phyloP scores from a whole-genome alignment of 2,329 filamentous ascomycete species.

The Xylariaceae sp. region DNA sequence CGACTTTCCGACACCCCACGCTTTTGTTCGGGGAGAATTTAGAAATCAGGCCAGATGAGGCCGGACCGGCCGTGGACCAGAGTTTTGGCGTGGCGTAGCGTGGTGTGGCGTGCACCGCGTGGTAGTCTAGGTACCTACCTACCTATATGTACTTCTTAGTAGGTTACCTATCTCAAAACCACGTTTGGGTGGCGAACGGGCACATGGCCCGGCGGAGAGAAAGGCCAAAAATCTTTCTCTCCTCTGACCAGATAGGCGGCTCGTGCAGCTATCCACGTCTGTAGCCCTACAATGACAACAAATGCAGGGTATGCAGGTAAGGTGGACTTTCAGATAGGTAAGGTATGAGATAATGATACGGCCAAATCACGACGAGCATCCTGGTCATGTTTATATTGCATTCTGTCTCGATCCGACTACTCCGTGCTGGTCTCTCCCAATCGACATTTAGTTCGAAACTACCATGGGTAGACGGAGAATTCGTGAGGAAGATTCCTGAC shows the following conservation, averaged over 20 bases:
- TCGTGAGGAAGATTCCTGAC: slow-evolving; percentile 21
- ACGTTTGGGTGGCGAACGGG: slow-evolving; percentile 12
- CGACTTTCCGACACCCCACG: no score
- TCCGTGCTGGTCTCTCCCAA: no score
- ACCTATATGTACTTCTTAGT: no score
- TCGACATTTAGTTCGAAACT: no score
- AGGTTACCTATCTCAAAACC: no score
- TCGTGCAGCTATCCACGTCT: no score
- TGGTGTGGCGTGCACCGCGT: not conserved
- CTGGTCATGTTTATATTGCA: slow-evolving; percentile 14
- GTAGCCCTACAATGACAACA: not conserved
- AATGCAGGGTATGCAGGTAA: slow-evolving; percentile 2
- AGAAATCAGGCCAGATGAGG: no score
- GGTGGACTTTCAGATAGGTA: not conserved
- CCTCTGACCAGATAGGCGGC: no score
- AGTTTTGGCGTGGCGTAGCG: not conserved
- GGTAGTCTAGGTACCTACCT: no score
- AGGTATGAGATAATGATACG: slow-evolving; percentile 5
- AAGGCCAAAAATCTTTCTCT: no score
- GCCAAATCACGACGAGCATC: slow-evolving; percentile 15
- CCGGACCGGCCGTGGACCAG: not conserved
- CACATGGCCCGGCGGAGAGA: slow-evolving; percentile 20
- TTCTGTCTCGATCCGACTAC: slow-evolving; percentile 9
- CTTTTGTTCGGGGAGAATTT: no score
- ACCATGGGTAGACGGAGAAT: slow-evolving; percentile 25